A percentile compares a stretch with the other conserved stretches of the same genome.
Evolutionary conservation across 1,284 basidiomycete genomes (phyloP).

Genomic region (Ceratobasidium sp.): DNA sequence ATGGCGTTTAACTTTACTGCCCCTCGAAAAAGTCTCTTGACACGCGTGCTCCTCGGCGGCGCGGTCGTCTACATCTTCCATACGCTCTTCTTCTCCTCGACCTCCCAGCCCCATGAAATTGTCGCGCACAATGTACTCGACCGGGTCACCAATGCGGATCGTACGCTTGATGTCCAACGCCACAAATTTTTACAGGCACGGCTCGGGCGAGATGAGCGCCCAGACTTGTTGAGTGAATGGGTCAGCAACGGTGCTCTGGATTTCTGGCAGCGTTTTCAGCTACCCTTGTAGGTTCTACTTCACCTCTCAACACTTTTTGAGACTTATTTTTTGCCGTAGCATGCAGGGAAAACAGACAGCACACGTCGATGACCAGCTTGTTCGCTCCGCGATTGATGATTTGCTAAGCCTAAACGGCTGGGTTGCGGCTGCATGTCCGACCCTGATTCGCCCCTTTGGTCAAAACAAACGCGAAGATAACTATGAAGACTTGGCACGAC

Average conservation of each 20-base stretch:
- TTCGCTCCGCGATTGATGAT: conserved; percentile 89
- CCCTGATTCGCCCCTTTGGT: conserved; percentile 89
- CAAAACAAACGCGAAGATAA: conserved; percentile 86
- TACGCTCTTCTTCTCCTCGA: conserved; percentile 64
- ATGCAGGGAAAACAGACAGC: conserved; percentile 85
- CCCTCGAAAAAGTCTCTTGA: conserved; percentile 39
- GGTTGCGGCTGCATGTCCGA: conserved; percentile 97
- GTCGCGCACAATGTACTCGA: conserved; percentile 87
- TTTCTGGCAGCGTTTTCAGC: conserved; percentile 92
- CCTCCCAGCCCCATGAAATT: conserved; percentile 67
- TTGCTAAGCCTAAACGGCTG: conserved; percentile 94
- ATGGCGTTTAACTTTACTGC: conserved; percentile 25
- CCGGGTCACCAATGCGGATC: conserved; percentile 86
- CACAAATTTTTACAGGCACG: conserved; percentile 89
- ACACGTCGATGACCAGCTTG: conserved; percentile 89
- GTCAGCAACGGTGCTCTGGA: conserved; percentile 83
- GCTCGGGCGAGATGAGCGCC: conserved; percentile 84
- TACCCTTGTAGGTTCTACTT: conserved; percentile 78
- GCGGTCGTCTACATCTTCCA: conserved; percentile 58
- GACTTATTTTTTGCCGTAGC: conserved; percentile 59
- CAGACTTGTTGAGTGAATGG: conserved; percentile 82
- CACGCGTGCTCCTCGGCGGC: conserved; percentile 53
- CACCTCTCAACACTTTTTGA: conserved; percentile 33
- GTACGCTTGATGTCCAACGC: conserved; percentile 86
- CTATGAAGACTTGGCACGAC: conserved; percentile 86